phyloP scores from a whole-genome alignment of 2,329 filamentous ascomycete species.

The Huntiella moniliformis region DNA sequence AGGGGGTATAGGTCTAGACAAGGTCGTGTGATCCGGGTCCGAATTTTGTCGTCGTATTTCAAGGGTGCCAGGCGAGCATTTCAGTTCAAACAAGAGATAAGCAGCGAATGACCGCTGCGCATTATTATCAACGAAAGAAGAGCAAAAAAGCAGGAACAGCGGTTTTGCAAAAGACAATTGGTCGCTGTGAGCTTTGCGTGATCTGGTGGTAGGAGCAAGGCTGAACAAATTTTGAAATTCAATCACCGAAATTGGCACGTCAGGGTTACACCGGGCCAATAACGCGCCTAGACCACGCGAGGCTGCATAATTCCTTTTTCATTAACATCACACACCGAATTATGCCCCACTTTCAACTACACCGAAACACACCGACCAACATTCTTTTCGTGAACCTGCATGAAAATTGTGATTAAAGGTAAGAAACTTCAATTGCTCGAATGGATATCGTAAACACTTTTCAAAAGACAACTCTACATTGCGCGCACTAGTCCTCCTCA shows the following conservation, averaged over 20 bases:
- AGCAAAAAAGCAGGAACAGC: slow-evolving; percentile 14
- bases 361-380: neutral
- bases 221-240: slow-evolving; percentile 11
- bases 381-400: slow-evolving; percentile 1
- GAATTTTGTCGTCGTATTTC: slow-evolving; percentile 11
- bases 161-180: slow-evolving; percentile 12
- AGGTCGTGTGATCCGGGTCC: slow-evolving; percentile 2
- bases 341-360: slow-evolving; percentile 5
- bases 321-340: neutral
- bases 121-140: slow-evolving; percentile 16
- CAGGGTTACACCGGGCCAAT: neutral
- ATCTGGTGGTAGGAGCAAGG: slow-evolving; percentile 9
- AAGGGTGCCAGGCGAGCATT: slow-evolving; percentile 12
- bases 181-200: neutral
- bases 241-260: slow-evolving; percentile 7
- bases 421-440: neutral
- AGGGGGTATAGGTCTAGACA: neutral
- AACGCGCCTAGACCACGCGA: slow-evolving; percentile 13
- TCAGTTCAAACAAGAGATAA: slow-evolving; percentile 10
- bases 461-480: neutral
- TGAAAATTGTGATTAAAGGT: neutral
- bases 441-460: neutral
- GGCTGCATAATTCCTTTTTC: neutral
- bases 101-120: slow-evolving; percentile 12
- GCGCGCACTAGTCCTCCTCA: neutral